These are phyloP conservation scores for Ormosia semicastrata DNA, from an alignment of 306 rosid species.

Conservation along the genomic window DNA sequence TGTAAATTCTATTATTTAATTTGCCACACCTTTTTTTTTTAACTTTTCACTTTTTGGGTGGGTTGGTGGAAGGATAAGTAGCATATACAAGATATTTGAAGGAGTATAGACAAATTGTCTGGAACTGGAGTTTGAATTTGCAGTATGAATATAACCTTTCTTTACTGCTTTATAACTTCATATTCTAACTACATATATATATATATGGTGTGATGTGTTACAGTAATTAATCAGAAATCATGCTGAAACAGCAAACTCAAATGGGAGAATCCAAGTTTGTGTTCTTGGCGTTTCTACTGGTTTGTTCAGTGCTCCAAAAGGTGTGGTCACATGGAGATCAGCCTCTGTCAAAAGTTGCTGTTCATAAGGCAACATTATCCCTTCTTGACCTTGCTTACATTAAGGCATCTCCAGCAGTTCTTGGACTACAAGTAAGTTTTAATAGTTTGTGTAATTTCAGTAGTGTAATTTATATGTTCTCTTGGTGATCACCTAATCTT, in stretches of 20 bases:
- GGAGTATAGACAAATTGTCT: neutral
- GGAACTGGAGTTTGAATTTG: neutral
- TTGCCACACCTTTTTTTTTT: neutral
- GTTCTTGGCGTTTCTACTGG: constrained; percentile 37
- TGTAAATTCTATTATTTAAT: neutral
- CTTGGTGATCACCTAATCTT: neutral
- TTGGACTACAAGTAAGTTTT: constrained; percentile 62
- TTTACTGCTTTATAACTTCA: neutral
- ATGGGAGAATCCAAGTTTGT: constrained; percentile 40
- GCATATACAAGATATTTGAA: neutral
- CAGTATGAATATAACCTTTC: neutral
- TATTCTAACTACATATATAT: neutral
- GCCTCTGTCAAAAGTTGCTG: constrained; percentile 60
- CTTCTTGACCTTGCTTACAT: constrained; percentile 56
- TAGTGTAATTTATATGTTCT: neutral
- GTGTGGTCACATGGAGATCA: constrained; percentile 64
- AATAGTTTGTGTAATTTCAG: neutral
- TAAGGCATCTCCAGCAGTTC: constrained; percentile 54
- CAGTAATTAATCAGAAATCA: neutral
- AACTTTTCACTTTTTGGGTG: neutral
- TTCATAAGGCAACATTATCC: constrained; percentile 54
- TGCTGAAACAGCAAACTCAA: constrained; percentile 7
- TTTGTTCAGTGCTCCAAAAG: constrained; percentile 40
- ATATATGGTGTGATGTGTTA: neutral
- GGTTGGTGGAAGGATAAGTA: neutral